phyloP scores from a whole-genome alignment of 2,329 filamentous ascomycete genomes.

The Talaromyces sp. region DNA sequence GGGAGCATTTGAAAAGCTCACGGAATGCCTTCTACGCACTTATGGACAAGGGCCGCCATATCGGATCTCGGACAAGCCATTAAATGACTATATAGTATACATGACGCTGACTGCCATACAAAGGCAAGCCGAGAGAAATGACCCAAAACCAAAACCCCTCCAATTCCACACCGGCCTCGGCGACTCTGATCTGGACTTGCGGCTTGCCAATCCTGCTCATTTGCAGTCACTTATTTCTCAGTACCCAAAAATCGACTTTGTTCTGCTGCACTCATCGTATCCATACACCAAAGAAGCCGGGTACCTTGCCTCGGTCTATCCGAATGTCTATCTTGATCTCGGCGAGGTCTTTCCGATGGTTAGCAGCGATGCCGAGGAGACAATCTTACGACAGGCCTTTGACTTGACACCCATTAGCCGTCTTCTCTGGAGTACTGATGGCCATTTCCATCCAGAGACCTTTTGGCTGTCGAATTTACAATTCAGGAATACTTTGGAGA shows the following conservation, averaged over 20 bases:
- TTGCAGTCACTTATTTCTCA: constrained; percentile 67
- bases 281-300: constrained; percentile 74
- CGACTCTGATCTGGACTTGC: constrained; percentile 69
- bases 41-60: constrained; percentile 23
- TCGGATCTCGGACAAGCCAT: constrained; percentile 53
- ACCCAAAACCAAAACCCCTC: constrained; percentile 59
- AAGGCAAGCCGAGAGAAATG: constrained; percentile 25
- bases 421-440: constrained; percentile 74
- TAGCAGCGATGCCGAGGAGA: constrained; percentile 69
- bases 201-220: constrained; percentile 66
- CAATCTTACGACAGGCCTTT: constrained; percentile 64
- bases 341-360: constrained; percentile 77
- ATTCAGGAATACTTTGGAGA: constrained; percentile 64
- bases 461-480: constrained; percentile 69
- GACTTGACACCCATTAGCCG: constrained; percentile 72
- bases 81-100: constrained; percentile 68
- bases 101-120: constrained; percentile 56
- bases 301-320: constrained; percentile 70
- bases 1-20: constrained; percentile 16
- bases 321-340: constrained; percentile 76
- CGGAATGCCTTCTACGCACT: constrained; percentile 23
- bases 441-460: constrained; percentile 73
- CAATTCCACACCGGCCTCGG: constrained; percentile 82
- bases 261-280: constrained; percentile 75
- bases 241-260: constrained; percentile 66